Base-by-base conservation (phyloP, 2,329 filamentous ascomycete genomes). In the Herpotrichia juniperi region DNA sequence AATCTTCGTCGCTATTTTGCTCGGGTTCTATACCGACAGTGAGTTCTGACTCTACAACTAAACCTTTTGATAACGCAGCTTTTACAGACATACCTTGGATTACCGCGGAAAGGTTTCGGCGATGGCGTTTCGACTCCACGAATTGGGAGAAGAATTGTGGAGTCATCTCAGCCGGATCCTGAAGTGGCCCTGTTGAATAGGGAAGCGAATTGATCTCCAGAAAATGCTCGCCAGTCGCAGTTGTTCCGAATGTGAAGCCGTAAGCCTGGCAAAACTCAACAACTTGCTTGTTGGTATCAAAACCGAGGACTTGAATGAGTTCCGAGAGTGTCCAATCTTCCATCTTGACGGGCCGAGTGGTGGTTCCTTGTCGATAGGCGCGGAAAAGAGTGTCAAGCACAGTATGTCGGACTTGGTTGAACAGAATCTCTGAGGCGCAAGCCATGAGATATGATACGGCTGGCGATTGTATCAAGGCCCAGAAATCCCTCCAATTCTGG, bases 361-460 rank as follows among this genome's bases (percentile, higher is more conserved):
- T 76, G 42, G 76, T 76, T n/a, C 78, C 81, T n/a, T 74, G 77
- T 58, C 79, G 79, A 61, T 80, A 84, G 2, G 75, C 79, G 53
- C 77, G 79, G 78, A 78, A 83, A 34, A 86, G 79, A 2, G 78
- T 76, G 32, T 82, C 79, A 40, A 88, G 76, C 5, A 81, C 79
- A 21, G 78, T 80, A 45, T 82, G 78, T 10, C 85, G 81, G 37
- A 87, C 73, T 22, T 81, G 73, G 48, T 82, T 82, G 70, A 88
- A 87, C 55, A 83, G 82, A 10, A 86, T 81, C 60, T 87, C 85
- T 1, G 84, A 82, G 21, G 86, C 83, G 67, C 85, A 87, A 7
- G 81, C 84, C 80, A 86, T 83, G 7, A 87, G 72, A 61, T 87
- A 88, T 0, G 85, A 83, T 1, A 84, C 78, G 26, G 77, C 74